A percentile compares a stretch with the other conserved stretches of the same genome.
Evolutionary conservation across 306 rosid genomes (phyloP).

Genomic region (Potentilla sterilis): DNA sequence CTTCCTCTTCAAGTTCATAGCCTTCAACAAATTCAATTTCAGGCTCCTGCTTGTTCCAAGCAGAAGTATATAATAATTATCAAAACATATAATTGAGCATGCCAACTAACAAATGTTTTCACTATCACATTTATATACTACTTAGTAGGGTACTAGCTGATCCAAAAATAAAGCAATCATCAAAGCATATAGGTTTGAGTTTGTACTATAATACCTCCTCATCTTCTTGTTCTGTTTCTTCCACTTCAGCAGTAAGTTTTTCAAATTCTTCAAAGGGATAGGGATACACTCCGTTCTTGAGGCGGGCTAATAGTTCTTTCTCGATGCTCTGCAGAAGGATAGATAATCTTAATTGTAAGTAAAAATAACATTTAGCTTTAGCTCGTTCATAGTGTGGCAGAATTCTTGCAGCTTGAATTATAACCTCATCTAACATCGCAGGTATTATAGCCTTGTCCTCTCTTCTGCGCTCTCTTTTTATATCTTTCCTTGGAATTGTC

Average conservation of each 20-base stretch:
- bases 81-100: neutral
- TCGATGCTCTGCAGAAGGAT: constrained; percentile 55
- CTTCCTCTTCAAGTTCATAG: constrained; percentile 49
- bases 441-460: constrained; percentile 77
- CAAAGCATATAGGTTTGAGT: too few relatives aligned
- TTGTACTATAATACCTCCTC: neutral
- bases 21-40: constrained; percentile 63
- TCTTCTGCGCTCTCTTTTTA: constrained; percentile 81
- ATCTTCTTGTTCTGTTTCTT: constrained; percentile 47
- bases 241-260: constrained; percentile 43
- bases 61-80: neutral
- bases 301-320: constrained; percentile 69
- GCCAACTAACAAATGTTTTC: too few relatives aligned
- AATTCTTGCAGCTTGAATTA: constrained; percentile 4
- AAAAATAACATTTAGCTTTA: constrained; percentile 1
- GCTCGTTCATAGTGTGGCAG: neutral
- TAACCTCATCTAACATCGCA: constrained; percentile 67
- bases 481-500: constrained; percentile 80
- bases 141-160: neutral
- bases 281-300: constrained; percentile 56
- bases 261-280: constrained; percentile 45
- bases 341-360: constrained; percentile 21
- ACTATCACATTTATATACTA: too few relatives aligned
- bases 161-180: neutral
- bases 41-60: constrained; percentile 49